phyloP scores from a whole-genome alignment of 768 basidiomycete species.

The Boletellus ananiceps region DNA sequence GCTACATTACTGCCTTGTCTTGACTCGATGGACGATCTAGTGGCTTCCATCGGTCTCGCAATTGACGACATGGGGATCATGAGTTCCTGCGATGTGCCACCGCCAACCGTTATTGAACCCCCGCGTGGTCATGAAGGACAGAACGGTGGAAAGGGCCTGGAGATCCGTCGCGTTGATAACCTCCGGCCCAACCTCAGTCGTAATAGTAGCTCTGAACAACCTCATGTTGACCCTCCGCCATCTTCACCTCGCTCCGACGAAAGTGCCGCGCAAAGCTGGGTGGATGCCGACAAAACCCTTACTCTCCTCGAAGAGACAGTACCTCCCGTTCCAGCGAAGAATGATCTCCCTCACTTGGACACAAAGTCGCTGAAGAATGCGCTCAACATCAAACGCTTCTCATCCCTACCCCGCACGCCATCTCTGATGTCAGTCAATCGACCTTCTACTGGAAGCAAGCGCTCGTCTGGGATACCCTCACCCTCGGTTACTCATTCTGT shows the following conservation, averaged over 20 bases:
- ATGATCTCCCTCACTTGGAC: constrained; percentile 21
- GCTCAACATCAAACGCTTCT: constrained; percentile 40
- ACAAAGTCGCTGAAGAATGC: constrained; percentile 24
- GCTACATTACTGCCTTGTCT: constrained; percentile 20
- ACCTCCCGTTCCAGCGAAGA: constrained; percentile 30
- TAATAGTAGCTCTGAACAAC: constrained; percentile 14
- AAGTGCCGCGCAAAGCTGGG: constrained; percentile 12
- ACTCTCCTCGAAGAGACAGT: constrained; percentile 16
- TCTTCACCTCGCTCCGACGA: constrained; percentile 22
- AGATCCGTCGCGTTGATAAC: constrained; percentile 29
- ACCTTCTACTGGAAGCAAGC: constrained; percentile 20
- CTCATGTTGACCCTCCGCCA: constrained; percentile 1
- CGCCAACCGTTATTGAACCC: constrained; percentile 39
- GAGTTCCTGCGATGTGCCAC: constrained; percentile 29
- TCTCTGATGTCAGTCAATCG: constrained; percentile 45
- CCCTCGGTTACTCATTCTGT: constrained; percentile 34
- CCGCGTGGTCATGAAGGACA: constrained; percentile 33
- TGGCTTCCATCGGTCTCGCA: constrained; percentile 34
- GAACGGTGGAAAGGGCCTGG: constrained; percentile 23
- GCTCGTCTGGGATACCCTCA: constrained; percentile 23
- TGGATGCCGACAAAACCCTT: constrained; percentile 18
- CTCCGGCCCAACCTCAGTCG: constrained; percentile 2
- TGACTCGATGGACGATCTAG: constrained; percentile 36
- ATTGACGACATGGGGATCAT: constrained; percentile 38
- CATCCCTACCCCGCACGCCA: constrained; percentile 63